Evolutionary conservation across 768 basidiomycete species (phyloP), one percentile per base, ranked within the genome.

Genomic region (Scleroderma bovista): DNA sequence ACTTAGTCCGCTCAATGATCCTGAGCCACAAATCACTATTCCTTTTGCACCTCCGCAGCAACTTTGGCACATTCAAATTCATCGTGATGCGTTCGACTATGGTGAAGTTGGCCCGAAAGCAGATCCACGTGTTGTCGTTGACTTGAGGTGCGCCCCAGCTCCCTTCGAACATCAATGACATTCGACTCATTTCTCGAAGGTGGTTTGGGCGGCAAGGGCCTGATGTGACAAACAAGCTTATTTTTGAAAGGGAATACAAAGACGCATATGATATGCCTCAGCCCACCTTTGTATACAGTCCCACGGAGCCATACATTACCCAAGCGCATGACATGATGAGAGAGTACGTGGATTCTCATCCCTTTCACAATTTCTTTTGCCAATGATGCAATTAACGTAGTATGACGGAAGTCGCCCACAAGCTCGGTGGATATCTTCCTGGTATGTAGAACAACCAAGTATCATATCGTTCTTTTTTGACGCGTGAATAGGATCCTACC

Each of bases 1-100:
- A 12, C 52, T 51, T 22, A 63, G 54, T 46, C 63, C 65, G 3
- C 60, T 61, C 53, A 40, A 57, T 11, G 61, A 67, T 29, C 60
- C 60, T n/a, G 68, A 69, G 52, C 68, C 67, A 16, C 67, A 69
- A 47, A 62, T 68, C 3, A 60, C 54, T 12, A 60, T 59, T 13
- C 62, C 60, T 19, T 48, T 39, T 33, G 12, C n/a, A n/a, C n/a
- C n/a, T n/a, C n/a, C n/a, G n/a, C n/a, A 53, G 45, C 55, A 55
- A 24, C 67, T 64, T 3, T 69, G 66, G 64, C 67, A 69, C 53
- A 55, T 58, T 19, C 64, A 69, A 51, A 66, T 71, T 31, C 69
- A 71, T 41, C 63, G 66, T 26, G 69, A 70, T 44, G 69, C 69
- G 5, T 71, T 71, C 54, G 53, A 53, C 37, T 70, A 71, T 51